Evolutionary conservation across 163 green algal species (phyloP).

Genomic region (Scenedesmus sp.): DNA sequence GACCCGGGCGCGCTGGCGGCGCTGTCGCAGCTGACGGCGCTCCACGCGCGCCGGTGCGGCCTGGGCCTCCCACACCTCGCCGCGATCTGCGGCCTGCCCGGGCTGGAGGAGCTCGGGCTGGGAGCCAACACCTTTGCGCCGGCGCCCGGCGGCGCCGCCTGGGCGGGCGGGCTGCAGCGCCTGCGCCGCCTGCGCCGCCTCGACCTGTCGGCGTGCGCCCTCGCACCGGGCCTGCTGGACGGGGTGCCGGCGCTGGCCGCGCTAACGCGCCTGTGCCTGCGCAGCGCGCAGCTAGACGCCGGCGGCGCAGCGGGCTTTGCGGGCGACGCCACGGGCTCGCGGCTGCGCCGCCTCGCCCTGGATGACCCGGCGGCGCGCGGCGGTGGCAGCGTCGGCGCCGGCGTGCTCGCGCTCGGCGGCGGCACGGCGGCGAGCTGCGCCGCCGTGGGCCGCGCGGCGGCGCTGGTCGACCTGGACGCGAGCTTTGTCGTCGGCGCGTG

Average conservation of each 20-base stretch:
- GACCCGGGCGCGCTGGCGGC: neutral
- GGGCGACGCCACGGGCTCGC: too few relatives aligned
- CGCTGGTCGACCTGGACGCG: neutral
- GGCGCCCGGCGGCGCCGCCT: neutral
- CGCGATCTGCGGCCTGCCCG: neutral
- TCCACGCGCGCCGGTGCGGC: neutral
- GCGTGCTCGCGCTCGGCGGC: too few relatives aligned
- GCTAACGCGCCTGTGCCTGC: neutral
- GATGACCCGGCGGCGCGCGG: too few relatives aligned
- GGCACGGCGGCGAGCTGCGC: too few relatives aligned
- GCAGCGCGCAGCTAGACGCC: neutral
- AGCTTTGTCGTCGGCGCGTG: neutral
- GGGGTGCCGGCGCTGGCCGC: neutral
- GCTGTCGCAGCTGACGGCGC: neutral
- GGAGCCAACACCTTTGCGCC: constrained; percentile 2
- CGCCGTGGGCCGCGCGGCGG: neutral
- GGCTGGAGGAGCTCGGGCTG: constrained; percentile 11
- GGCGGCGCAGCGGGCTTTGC: too few relatives aligned
- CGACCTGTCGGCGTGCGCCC: neutral
- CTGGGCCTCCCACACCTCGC: constrained; percentile 5
- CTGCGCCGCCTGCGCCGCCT: neutral
- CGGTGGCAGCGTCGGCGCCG: too few relatives aligned
- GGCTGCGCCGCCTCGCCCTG: too few relatives aligned
- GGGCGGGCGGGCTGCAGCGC: neutral
- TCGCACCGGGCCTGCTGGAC: neutral